Base-by-base conservation (phyloP, 805 yeast genomes). In the Lachancea waltii region DNA sequence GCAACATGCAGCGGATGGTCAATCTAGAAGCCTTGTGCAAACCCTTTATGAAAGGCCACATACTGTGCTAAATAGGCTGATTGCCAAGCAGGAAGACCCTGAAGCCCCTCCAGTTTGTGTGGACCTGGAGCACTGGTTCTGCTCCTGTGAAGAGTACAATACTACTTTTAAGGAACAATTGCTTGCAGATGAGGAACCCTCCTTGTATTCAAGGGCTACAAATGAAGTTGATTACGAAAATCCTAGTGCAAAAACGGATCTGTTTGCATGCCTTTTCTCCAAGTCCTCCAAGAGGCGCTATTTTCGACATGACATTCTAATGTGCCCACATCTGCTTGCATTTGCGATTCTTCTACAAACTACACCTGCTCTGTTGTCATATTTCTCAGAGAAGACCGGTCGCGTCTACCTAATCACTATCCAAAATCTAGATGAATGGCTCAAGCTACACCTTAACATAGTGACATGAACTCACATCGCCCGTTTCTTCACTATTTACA, bases 261-360 rank as follows among this genome's bases (percentile, higher is more conserved):
- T 23, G 7, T 30, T 46, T 10, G 29, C 30, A 11, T 33, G 38
- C 3, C 6, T 30, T 3, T 33, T 53, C 7, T 15, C 49, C 7
- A 35, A 34, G n/a, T 51, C 49, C 15, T 6, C 30, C 6, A n/a
- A 48, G 53, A 61, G 55, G 23, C 41, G 49, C 15, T 58, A 53
- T 37, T 46, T 51, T n/a, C 35, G 40, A 3, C 48, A 43, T 30
- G 54, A 49, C 11, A 47, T 50, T 36, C 38, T 58, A 5, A 47
- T 50, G 34, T 62, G 66, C 35, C 51, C 63, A 1, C 66, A 62
- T 45, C 40, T 62, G 10, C 26, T 62, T 14, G 61, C 63, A 7
- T 57, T 46, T 35, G 48, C 57, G 6, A 53, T 55, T 7, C 35
- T 60, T 15, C 42, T 58, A 9, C 40, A 48, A 18, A 50, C 61